phyloP scores from a whole-genome alignment of 495 filamentous ascomycete species.

The Poronia punctata region DNA sequence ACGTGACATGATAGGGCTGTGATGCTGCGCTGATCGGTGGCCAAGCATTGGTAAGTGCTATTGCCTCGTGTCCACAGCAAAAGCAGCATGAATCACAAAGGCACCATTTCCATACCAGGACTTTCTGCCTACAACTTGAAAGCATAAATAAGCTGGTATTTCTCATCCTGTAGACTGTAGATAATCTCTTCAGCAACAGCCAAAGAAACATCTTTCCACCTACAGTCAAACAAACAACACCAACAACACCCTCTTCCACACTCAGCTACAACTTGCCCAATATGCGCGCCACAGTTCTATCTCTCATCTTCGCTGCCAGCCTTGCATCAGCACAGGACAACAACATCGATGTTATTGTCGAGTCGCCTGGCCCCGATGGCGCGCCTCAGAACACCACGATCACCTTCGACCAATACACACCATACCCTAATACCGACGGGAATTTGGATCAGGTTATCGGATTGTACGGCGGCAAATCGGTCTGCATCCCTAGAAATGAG shows the following conservation, averaged over 20 bases:
- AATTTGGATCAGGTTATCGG: not conserved
- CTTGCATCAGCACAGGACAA: not conserved
- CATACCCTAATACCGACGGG: not conserved
- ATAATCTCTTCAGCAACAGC: not conserved
- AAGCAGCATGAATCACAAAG: not conserved
- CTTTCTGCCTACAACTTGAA: not conserved
- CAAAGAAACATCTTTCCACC: not conserved
- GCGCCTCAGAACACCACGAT: conserved; percentile 1
- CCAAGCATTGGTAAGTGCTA: too few species aligned
- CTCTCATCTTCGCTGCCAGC: not conserved
- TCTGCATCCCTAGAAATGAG: not conserved
- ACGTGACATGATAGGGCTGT: conserved; percentile 1
- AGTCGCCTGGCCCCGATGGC: not conserved
- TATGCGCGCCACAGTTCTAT: conserved; percentile 1
- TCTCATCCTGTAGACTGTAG: not conserved
- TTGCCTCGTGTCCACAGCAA: not conserved
- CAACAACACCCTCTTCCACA: not conserved
- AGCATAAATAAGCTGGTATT: conserved; percentile 1
- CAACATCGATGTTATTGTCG: not conserved
- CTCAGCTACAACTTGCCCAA: not conserved
- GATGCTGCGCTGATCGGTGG: not conserved
- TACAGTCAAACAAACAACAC: too few species aligned
- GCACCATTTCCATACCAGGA: not conserved
- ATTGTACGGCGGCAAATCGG: not conserved
- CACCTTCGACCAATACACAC: not conserved